A percentile compares a stretch with the other conserved stretches of the same genome.
These are phyloP conservation scores for Cladobotryum protrusum DNA, from an alignment of 2,329 filamentous ascomycete species.

Conservation along the genomic window DNA sequence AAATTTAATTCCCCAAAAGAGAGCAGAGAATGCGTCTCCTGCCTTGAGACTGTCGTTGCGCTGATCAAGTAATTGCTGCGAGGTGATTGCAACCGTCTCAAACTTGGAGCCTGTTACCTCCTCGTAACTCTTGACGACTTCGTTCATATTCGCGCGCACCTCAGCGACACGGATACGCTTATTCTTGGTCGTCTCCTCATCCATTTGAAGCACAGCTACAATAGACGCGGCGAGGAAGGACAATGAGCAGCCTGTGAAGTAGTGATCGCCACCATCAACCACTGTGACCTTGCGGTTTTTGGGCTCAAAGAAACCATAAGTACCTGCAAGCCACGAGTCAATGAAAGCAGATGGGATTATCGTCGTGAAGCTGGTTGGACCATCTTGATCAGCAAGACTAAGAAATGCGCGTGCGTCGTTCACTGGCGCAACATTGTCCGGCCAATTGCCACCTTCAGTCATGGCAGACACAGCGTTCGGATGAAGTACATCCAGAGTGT, in stretches of 20 bases:
- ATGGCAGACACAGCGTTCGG: constrained; percentile 2
- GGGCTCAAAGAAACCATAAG: constrained; percentile 1
- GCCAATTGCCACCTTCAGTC: constrained; percentile 5
- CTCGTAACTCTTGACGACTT: too few species aligned
- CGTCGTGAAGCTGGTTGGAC: constrained; percentile 11
- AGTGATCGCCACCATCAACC: too few species aligned
- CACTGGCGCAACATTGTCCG: constrained; percentile 2
- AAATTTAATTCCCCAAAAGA: too few species aligned
- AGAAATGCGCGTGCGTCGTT: background rate
- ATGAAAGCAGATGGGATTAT: constrained; percentile 6
- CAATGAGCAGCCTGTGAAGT: background rate
- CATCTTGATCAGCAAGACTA: background rate
- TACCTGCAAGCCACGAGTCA: constrained; percentile 5
- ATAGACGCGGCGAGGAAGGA: background rate
- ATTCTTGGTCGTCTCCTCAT: constrained; percentile 5
- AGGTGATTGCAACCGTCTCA: too few species aligned
- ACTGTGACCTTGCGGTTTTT: too few species aligned
- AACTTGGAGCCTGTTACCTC: too few species aligned
- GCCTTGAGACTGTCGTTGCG: too few species aligned
- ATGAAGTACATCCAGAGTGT: constrained; percentile 7
- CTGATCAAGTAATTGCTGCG: too few species aligned
- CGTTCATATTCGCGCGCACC: constrained; percentile 1
- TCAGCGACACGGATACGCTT: constrained; percentile 4
- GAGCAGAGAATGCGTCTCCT: too few species aligned
- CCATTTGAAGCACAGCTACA: constrained; percentile 8